Conservation (phyloP, 768 basidiomycete species). For the Gyrodon lividus region DNA sequence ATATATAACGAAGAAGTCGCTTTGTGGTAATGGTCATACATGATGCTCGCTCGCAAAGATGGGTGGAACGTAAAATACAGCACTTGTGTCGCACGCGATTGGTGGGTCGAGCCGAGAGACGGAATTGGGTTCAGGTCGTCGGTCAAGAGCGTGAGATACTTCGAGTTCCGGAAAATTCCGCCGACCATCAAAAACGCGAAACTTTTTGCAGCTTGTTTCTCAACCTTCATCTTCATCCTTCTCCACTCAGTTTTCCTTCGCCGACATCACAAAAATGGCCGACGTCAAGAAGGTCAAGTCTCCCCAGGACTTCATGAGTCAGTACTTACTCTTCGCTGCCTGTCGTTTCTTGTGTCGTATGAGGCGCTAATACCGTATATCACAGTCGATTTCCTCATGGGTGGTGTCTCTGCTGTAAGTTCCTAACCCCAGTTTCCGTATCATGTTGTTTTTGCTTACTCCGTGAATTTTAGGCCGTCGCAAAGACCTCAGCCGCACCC, state of each 20-base stretch:
- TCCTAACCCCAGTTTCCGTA: background rate
- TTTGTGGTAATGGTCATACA: background rate
- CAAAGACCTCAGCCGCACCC: conserved; percentile 98
- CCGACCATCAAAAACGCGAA: conserved; percentile 40
- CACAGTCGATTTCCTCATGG: conserved; percentile 92
- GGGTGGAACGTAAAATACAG: background rate
- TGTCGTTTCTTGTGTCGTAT: conserved; percentile 8
- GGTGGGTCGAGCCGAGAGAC: conserved; percentile 3
- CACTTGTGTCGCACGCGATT: conserved; percentile 9
- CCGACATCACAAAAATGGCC: conserved; percentile 63
- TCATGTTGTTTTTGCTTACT: conserved; percentile 15
- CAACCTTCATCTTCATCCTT: conserved; percentile 44
- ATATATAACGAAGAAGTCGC: background rate
- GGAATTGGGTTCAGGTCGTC: conserved; percentile 9
- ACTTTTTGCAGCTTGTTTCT: conserved; percentile 47
- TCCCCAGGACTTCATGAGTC: conserved; percentile 88
- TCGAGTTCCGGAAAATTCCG: conserved; percentile 31
- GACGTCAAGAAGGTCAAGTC: conserved; percentile 82
- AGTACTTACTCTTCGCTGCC: conserved; percentile 4
- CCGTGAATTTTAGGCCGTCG: conserved; percentile 69
- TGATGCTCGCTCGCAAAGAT: background rate
- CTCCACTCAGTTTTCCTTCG: conserved; percentile 48
- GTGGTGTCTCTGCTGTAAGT: conserved; percentile 88
- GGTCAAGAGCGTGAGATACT: conserved; percentile 30
- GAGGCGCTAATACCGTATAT: conserved; percentile 32